Evolutionary conservation across 2,329 filamentous ascomycete genomes (phyloP), one percentile per base, ranked within the genome.

Genomic region (Cercospora zeae-maydis): DNA sequence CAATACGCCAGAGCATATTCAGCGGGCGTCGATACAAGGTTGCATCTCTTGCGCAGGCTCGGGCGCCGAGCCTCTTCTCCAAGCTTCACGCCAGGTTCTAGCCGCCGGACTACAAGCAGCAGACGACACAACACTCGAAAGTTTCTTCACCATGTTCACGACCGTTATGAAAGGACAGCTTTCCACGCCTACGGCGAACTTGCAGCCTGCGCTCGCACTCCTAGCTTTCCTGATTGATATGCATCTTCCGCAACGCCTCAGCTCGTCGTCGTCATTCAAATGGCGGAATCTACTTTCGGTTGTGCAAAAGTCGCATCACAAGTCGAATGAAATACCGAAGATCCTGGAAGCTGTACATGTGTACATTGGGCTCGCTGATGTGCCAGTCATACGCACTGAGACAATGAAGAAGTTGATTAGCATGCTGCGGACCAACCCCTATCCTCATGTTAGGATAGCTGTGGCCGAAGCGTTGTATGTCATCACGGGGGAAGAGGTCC

Each of bases 291-390:
- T 96, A 2, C 91, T 92, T 63, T 80, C 87, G 6, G 80, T 86
- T 36, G 85, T 89, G 3, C 91, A 96, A 72, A 92, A 88, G 75
- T 84, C 90, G 0, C 90, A 93, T 66, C 93, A 90, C 79, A 93
- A 93, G 77, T 90, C 89, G 0, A 86, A 88, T 19, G 95, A 91
- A 74, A 85, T 96, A 47, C 85, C 88, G 56, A 93, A 95, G 75
- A 82, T 98, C 1, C 85, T 91, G 73, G 89, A 91, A 0, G 91
- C 90, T 21, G 80, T 96, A 64, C 89, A 88, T 71, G 84, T 95
- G 11, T 98, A 97, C 76, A 85, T 87, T 2, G 86, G 86, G 0
- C 77, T 96, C 27, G 85, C 86, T 3, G 70, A 73, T n/a, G 74
- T 83, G n/a, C 76, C 79, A 24, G 78, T 79, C 0, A 77, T 85